Base-by-base conservation (phyloP, 2,329 filamentous ascomycete species). In the Microascus cirrosus region DNA sequence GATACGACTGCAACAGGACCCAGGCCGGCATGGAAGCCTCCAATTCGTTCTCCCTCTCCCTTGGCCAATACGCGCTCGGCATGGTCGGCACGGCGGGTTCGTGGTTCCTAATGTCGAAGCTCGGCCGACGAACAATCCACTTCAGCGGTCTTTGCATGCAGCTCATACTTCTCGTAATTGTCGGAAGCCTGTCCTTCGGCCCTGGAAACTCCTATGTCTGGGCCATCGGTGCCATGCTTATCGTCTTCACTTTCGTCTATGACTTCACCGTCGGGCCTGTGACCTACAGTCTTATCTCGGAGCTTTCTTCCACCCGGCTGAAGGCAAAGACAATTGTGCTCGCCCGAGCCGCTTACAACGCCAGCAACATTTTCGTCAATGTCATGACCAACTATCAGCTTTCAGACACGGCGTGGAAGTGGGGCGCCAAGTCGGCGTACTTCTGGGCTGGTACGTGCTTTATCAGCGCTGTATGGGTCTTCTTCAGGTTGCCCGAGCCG, bases 291-390 rank as follows among this genome's bases (percentile, higher is more conserved):
- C 68, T 82, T 32, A 64, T 81, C 12, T 74, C 79, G 0, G 80
- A 83, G 62, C 72, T 78, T 3, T 79, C 78, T 0, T 80, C 79
- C 0, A 77, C 76, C 0, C 73, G 80, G 10, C 74, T 83, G 36
- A 77, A 78, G 60, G 72, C 75, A 34, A 81, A 82, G 69, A 80
- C 79, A 1, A 77, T 82, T 15, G 77, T 80, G 2, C 68, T 82
- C 53, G 75, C 78, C 1, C 71, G 79, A 13, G 71, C 70, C 42
- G 66, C 66, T 18, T 77, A 77, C 67, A 75, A 54, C 34, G 52
- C 52, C 24, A 25, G 22, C 22, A 56, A 60, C 42, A 62, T 70
- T 8, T 50, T 65, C n/a, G 61, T 61, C 39, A 66, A 65, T 45
- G 57, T 64, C 13, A 36, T 60, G 55, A 67, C 60, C 65, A 69